Percentiles rank a stretch among this genome's conserved stretches.
Conservation (phyloP, 352 stramenopile species). For the Pythium coloratum region DNA sequence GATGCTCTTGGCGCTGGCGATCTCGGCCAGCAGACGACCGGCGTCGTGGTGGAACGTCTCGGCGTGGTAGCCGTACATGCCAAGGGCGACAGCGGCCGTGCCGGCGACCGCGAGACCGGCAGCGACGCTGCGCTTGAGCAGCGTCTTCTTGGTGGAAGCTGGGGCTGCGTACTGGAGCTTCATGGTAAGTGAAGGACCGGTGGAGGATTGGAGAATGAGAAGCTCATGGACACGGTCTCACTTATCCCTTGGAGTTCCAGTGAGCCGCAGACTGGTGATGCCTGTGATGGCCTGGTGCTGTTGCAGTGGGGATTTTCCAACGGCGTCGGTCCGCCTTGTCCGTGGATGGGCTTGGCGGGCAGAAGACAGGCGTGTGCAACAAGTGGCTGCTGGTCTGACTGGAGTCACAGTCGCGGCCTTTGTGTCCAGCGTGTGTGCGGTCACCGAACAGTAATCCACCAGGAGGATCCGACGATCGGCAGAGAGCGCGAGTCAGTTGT, state of each 20-base stretch:
- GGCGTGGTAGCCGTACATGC: conserved; percentile 20
- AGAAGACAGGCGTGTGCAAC: not conserved
- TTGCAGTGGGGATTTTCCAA: not conserved
- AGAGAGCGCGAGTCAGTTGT: not conserved
- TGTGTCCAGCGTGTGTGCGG: not conserved
- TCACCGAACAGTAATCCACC: not conserved
- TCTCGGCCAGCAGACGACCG: conserved; percentile 25
- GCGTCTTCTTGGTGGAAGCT: conserved; percentile 4
- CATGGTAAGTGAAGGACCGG: not conserved
- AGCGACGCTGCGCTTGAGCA: conserved; percentile 3
- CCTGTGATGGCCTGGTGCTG: not conserved
- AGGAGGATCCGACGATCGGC: not conserved
- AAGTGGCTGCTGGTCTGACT: not conserved
- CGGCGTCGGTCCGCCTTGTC: not conserved
- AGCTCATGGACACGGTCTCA: not conserved
- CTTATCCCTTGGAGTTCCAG: no score
- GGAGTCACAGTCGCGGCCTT: not conserved
- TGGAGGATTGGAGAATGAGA: not conserved
- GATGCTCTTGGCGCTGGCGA: conserved; percentile 13
- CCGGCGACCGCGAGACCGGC: conserved; percentile 12
- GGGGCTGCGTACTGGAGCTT: conserved; percentile 11
- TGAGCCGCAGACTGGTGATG: no score
- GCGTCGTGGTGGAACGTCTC: conserved; percentile 21
- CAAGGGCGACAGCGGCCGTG: conserved; percentile 6
- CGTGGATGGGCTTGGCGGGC: not conserved